A percentile compares a stretch with the other conserved stretches of the same genome.
phyloP scores from a whole-genome alignment of 306 rosid species.

The Myrica gale region DNA sequence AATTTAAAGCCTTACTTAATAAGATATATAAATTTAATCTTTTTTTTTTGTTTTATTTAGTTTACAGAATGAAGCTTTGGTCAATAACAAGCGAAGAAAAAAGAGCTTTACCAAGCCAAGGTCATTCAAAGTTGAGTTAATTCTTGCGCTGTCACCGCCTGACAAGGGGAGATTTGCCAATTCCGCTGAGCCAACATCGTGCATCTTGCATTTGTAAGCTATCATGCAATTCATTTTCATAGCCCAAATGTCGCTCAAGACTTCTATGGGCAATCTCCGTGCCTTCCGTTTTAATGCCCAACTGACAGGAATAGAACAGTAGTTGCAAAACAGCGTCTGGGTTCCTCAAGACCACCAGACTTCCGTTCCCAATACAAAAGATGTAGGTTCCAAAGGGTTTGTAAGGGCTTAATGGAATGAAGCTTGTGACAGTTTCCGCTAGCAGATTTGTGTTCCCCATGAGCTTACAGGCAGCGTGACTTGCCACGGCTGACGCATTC shows the following conservation, averaged over 20 bases:
- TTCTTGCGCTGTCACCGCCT: conserved; percentile 19
- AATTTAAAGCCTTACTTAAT: too few relatives aligned
- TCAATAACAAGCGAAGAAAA: not conserved
- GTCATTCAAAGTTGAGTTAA: conserved; percentile 43
- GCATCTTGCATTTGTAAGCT: conserved; percentile 39
- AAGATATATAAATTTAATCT: too few relatives aligned
- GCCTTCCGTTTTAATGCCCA: conserved; percentile 21
- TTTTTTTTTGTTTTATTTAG: too few relatives aligned
- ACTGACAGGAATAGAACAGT: conserved; percentile 51
- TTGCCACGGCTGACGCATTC: conserved; percentile 46
- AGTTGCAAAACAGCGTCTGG: conserved; percentile 73
- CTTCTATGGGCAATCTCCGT: conserved; percentile 33
- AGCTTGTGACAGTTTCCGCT: conserved; percentile 45
- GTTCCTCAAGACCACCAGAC: conserved; percentile 42
- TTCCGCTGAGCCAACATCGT: conserved; percentile 24
- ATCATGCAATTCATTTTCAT: conserved; percentile 32
- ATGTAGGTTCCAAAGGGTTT: conserved; percentile 76
- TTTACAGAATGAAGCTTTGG: not conserved
- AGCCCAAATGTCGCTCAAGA: conserved; percentile 47
- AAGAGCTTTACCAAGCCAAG: conserved; percentile 62
- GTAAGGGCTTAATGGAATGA: conserved; percentile 65
- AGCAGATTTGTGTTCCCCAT: conserved; percentile 71
- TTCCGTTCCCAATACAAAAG: conserved; percentile 49
- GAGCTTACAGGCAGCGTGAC: conserved; percentile 58
- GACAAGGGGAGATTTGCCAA: conserved; percentile 45